phyloP scores from a whole-genome alignment of 805 yeast species.

The Priceomyces haplophilus region DNA sequence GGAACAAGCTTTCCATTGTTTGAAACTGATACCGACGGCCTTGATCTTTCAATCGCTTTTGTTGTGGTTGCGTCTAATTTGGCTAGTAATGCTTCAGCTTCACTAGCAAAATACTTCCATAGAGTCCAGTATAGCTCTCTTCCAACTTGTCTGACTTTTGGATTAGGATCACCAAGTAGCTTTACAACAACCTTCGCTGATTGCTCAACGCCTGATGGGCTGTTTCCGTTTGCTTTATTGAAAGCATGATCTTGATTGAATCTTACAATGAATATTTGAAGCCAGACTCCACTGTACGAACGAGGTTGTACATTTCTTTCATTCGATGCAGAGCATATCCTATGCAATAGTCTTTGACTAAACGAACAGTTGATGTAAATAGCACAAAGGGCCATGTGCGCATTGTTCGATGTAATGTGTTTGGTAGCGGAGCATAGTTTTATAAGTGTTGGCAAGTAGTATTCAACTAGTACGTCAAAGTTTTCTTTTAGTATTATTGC shows the following conservation, averaged over 20 bases:
- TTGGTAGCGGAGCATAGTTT: conserved; percentile 61
- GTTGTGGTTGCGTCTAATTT: conserved; percentile 45
- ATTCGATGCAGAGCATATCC: conserved; percentile 47
- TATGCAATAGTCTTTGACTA: conserved; percentile 48
- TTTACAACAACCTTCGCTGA: conserved; percentile 52
- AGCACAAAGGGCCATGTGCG: conserved; percentile 53
- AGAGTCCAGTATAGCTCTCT: conserved; percentile 74
- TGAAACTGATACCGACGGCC: conserved; percentile 35
- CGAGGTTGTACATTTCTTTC: conserved; percentile 77
- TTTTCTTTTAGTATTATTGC: conserved; percentile 37
- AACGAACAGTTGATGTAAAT: conserved; percentile 56
- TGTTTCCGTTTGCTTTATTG: conserved; percentile 26
- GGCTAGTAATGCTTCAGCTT: conserved; percentile 41
- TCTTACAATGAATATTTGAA: conserved; percentile 57
- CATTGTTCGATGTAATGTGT: conserved; percentile 57
- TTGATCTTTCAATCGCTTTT: conserved; percentile 61
- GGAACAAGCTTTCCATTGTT: conserved; percentile 10
- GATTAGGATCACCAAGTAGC: conserved; percentile 76
- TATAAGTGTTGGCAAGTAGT: conserved; percentile 45
- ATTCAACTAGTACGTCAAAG: conserved; percentile 51
- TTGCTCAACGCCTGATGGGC: conserved; percentile 28
- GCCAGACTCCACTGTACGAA: conserved; percentile 65
- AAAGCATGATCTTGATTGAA: conserved; percentile 37
- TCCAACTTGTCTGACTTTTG: conserved; percentile 72
- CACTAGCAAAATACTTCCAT: conserved; percentile 49